Percentiles rank a stretch among this genome's conserved stretches.
Conservation (phyloP, 2,329 filamentous ascomycete genomes). For the Claviceps humidiphila region DNA sequence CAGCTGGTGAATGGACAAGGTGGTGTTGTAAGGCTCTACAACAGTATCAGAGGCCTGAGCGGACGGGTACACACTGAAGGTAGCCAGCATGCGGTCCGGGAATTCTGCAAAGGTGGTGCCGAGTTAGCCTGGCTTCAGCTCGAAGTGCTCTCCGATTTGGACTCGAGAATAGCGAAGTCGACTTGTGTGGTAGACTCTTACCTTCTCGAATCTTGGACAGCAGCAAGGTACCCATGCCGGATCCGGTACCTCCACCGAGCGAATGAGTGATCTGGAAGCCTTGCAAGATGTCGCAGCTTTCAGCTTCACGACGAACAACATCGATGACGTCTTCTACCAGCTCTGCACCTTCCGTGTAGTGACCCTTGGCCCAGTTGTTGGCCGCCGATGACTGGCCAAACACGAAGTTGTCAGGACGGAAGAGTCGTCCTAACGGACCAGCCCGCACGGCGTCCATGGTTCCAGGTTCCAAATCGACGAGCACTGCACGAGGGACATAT, state of each 20-base stretch:
- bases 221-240: conserved; percentile 97
- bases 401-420: conserved; percentile 99
- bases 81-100: conserved; percentile 99
- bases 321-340: conserved; percentile 95
- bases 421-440: conserved; percentile 94
- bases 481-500: conserved; percentile 96
- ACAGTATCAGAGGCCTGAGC: conserved; percentile 99
- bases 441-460: conserved; percentile 99
- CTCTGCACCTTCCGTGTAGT: conserved; percentile 98
- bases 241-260: conserved; percentile 97
- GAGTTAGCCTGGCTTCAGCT: background rate
- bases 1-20: conserved; percentile 94
- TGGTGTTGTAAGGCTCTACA: conserved; percentile 99
- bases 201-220: conserved; percentile 98
- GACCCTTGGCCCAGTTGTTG: conserved; percentile 99
- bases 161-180: background rate
- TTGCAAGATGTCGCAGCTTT: conserved; percentile 97
- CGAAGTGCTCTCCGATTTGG: background rate
- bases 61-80: conserved; percentile 95
- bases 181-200: background rate
- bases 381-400: conserved; percentile 98
- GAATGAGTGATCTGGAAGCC: conserved; percentile 99
- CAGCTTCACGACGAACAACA: conserved; percentile 94
- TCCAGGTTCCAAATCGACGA: conserved; percentile 97
- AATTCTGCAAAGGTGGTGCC: conserved; percentile 47